Conservation (phyloP, 2,329 filamentous ascomycete species). For the Fusarium domesticum region DNA sequence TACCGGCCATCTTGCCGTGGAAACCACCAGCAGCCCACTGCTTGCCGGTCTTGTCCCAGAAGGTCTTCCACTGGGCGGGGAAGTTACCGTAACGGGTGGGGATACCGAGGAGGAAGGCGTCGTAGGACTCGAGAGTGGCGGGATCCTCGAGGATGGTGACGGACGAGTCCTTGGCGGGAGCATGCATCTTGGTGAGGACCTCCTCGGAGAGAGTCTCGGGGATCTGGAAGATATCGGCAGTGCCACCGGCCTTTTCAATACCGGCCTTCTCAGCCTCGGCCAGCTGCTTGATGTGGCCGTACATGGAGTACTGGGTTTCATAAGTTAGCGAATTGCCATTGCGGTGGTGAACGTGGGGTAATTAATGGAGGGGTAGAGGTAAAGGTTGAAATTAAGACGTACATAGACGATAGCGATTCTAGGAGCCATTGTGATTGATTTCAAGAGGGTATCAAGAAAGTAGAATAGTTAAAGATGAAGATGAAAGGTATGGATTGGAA, state of each 20-base stretch:
- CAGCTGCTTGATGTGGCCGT: conserved; percentile 81
- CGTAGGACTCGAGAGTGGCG: conserved; percentile 66
- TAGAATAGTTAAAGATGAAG: conserved; percentile 2
- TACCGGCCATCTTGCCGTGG: conserved; percentile 83
- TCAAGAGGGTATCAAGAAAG: conserved; percentile 8
- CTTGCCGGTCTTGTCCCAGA: conserved; percentile 86
- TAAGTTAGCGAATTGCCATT: conserved; percentile 11
- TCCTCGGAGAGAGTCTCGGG: conserved; percentile 83
- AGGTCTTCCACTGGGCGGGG: conserved; percentile 90
- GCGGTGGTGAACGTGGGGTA: background rate
- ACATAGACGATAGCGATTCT: conserved; percentile 91
- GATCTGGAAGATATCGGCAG: conserved; percentile 81
- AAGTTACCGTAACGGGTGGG: conserved; percentile 97
- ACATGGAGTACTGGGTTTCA: conserved; percentile 76
- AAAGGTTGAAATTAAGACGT: conserved; percentile 38
- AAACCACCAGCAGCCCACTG: conserved; percentile 78
- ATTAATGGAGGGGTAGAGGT: conserved; percentile 4
- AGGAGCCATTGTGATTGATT: conserved; percentile 67
- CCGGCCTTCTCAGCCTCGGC: conserved; percentile 90
- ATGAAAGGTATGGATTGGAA: conserved; percentile 1
- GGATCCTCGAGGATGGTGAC: conserved; percentile 62
- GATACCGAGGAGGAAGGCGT: conserved; percentile 89
- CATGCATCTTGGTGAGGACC: conserved; percentile 86
- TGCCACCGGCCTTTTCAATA: conserved; percentile 81
- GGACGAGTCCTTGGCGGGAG: conserved; percentile 68